Conservation (phyloP, 768 basidiomycete genomes). For the Candolleomyces aberdarensis region DNA sequence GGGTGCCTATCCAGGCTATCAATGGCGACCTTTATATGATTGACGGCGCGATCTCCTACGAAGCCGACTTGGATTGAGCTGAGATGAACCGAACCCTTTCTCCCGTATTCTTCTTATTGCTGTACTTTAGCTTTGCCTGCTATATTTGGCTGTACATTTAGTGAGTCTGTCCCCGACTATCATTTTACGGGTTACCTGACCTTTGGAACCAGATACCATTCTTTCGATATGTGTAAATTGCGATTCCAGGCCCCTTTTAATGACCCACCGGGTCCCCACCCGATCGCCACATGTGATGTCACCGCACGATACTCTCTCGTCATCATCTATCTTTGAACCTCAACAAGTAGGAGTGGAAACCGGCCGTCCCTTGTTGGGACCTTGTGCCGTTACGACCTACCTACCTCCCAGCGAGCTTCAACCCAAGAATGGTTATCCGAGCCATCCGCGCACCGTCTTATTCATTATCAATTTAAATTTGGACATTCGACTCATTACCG, state of each 20-base stretch:
- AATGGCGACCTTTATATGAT: neutral
- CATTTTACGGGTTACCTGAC: neutral
- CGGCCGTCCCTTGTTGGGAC: neutral
- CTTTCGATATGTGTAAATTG: neutral
- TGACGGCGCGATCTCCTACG: neutral
- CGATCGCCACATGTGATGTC: neutral
- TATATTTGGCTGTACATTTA: neutral
- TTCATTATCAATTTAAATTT: too few relatives aligned
- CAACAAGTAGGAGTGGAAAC: neutral
- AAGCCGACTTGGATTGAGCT: neutral
- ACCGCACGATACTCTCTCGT: neutral
- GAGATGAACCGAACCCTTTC: neutral
- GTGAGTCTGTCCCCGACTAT: neutral
- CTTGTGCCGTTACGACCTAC: neutral
- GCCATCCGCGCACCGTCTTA: too few relatives aligned
- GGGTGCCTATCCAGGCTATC: neutral
- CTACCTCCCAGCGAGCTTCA: too few relatives aligned
- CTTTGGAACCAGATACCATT: too few relatives aligned
- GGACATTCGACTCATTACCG: too few relatives aligned
- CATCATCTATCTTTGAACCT: neutral
- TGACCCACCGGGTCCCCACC: neutral
- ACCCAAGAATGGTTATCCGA: too few relatives aligned
- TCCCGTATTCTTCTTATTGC: neutral
- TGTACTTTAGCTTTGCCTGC: too few relatives aligned
- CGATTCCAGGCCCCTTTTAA: neutral